Conservation (phyloP, 169 alveolate genomes). For the Plasmodium vivax region DNA sequence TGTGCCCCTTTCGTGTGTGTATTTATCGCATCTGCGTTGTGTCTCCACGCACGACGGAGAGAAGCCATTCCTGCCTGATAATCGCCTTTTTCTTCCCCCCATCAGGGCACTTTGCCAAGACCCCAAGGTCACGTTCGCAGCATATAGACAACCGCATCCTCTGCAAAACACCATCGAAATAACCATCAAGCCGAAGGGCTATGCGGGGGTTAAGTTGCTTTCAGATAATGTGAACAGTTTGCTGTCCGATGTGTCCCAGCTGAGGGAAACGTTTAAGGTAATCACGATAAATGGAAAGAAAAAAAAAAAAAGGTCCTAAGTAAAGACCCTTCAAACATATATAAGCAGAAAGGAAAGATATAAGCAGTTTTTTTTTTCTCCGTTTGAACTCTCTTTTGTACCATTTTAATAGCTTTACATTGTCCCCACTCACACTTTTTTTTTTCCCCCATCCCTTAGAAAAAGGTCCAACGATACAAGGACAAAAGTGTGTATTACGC, state of each 20-base stretch:
- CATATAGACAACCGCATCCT: slow-evolving; percentile 74
- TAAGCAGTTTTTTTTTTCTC: background rate
- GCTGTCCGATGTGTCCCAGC: slow-evolving; percentile 27
- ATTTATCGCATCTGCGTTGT: background rate
- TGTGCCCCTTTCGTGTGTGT: background rate
- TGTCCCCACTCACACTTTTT: background rate
- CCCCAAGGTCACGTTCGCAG: slow-evolving; percentile 69
- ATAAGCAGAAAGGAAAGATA: background rate
- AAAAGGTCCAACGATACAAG: slow-evolving; percentile 44
- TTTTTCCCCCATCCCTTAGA: slow-evolving; percentile 14
- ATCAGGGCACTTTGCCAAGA: slow-evolving; percentile 71
- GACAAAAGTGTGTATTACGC: slow-evolving; percentile 34
- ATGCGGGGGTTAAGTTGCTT: slow-evolving; percentile 69
- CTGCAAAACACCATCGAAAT: slow-evolving; percentile 62
- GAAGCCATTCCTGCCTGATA: background rate
- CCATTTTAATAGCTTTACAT: background rate
- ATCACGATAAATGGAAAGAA: background rate
- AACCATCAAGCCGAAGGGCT: slow-evolving; percentile 66
- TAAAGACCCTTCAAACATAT: background rate
- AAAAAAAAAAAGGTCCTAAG: background rate
- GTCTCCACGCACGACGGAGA: background rate
- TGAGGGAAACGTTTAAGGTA: slow-evolving; percentile 45
- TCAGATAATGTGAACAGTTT: slow-evolving; percentile 40
- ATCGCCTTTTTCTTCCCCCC: background rate
- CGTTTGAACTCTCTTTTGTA: background rate